Base-by-base conservation (phyloP, 1,139 yeast genomes). In the Kodamaea alishanica region DNA sequence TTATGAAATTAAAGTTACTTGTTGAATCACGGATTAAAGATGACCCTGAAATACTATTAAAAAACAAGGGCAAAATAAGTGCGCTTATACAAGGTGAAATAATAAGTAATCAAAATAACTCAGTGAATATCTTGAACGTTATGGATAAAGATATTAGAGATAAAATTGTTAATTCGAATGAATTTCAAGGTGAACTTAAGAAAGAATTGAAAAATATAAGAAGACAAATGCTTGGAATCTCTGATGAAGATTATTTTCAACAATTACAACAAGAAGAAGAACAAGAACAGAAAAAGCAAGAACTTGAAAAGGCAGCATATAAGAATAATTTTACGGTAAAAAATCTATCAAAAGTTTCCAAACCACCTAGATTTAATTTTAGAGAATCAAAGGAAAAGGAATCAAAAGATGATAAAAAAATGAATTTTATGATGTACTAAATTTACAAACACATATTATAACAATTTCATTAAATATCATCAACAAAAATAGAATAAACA, bases 61-160 rank as follows among this genome's bases (percentile, higher is more conserved):
- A 74, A 47, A 77, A 76, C 52, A 69, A 65, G 37, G 81, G 79
- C 2, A 75, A 71, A 39, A 63, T 73, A 55, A 75, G 75, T 0
- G 81, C 81, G 0, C 57, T 77, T 41, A 70, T 77, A 2, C 81
- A 75, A 44, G 79, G 77, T 28, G 77, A 65, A 40, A 70, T 65
- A 41, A 63, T 68, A 37, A 64, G 59, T 32, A 47, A 40, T 3
- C 35, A 38, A 24, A 44, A 26, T 40, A 45, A 30, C 33, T 46
- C 39, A 25, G 30, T 36, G 44, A 44, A 23, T 35, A 48, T 57
- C 15, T 51, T 70, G 28, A 60, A 66, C 38, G 70, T 71, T 10
- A 76, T 71, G 9, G 76, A 72, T 43, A 65, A 65, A 41, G 76
- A 70, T 49, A 70, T 71, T 27, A 73, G 68, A 39, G 75, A 69